phyloP scores from a whole-genome alignment of 75 land plant genomes.

The Pinus tabuliformis region DNA sequence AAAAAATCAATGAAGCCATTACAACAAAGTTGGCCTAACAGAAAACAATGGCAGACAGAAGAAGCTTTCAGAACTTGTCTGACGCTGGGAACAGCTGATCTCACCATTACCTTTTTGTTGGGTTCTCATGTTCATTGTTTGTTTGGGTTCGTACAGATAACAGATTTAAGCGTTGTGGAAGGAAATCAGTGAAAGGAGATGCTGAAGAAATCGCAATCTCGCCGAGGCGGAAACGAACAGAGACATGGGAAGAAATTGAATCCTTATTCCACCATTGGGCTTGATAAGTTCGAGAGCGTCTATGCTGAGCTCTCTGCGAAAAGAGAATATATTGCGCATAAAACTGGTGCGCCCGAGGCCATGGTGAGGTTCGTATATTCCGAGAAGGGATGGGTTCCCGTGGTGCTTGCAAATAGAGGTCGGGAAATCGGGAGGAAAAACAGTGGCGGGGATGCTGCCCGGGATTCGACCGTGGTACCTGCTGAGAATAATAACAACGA shows the following conservation, averaged over 20 bases:
- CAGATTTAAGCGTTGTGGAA: background rate
- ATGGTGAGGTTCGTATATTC: constrained; percentile 1
- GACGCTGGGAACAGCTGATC: too few relatives aligned
- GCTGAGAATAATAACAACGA: too few relatives aligned
- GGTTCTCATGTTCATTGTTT: too few relatives aligned
- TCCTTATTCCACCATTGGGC: constrained; percentile 8
- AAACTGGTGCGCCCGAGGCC: constrained; percentile 6
- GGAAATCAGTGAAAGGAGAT: background rate
- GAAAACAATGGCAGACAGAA: too few relatives aligned
- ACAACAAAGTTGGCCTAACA: too few relatives aligned
- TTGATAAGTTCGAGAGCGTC: constrained; percentile 10
- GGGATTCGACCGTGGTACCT: too few relatives aligned
- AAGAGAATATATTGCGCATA: constrained; percentile 5
- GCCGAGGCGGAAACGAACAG: background rate
- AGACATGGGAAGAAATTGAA: background rate
- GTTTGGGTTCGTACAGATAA: too few relatives aligned
- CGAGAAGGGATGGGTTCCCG: constrained; percentile 7
- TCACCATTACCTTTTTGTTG: too few relatives aligned
- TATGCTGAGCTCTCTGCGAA: constrained; percentile 9
- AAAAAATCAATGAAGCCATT: too few relatives aligned
- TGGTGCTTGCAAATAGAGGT: background rate
- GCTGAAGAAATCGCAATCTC: background rate
- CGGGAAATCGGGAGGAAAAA: too few relatives aligned
- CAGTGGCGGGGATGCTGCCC: too few relatives aligned
- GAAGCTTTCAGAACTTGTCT: too few relatives aligned